Evolutionary conservation across 176 grass and related monocot species (phyloP), one percentile per base, ranked within the genome.

Genomic region (Carex scoparia): DNA sequence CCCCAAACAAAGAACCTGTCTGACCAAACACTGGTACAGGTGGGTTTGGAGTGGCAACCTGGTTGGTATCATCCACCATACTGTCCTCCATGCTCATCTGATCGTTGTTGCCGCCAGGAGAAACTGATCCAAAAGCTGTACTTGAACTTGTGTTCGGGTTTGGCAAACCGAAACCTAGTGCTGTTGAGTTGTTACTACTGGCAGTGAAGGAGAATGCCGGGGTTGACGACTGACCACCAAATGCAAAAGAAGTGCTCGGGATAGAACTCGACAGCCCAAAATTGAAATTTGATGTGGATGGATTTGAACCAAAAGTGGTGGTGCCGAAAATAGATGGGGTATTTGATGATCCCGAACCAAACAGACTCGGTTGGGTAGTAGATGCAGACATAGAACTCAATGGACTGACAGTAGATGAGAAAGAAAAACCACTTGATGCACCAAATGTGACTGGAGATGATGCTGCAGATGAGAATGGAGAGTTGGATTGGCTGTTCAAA

Each of bases 21-120:
- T 83, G 81, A 55, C 81, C 81, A 54, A 83, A 83, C 30, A 31
- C 46, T 53, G 81, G 42, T 69, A 67, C 63, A 27, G 81, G 63
- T 67, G 81, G 81, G 23, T 67, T 67, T 69, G 46, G 23, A 10
- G 61, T 10, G 3, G 38, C 62, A 14, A 53, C 62, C 35, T 64
- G 59, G 33, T 64, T 65, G 60, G 32, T 81, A 63, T 81, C 59
- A 83, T 83, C 81, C 64, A 83, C 81, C 81, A 83, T 83, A 67
- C 81, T 83, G 32, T 83, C 81, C 42, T 83, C 81, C 81, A 83
- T 83, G 62, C 81, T 83, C 81, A 83, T 83, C 23, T 83, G 81
- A 56, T 83, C 81, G 7, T 83, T 83, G 63, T 83, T 83, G 59
- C n/a, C 32, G 3, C 81, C 61, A 54, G 81, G 33, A 31, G 57